Evolutionary conservation across 257 asterid genomes (phyloP), one percentile per base, ranked within the genome.

Genomic region (Ophiorrhiza pumila): DNA sequence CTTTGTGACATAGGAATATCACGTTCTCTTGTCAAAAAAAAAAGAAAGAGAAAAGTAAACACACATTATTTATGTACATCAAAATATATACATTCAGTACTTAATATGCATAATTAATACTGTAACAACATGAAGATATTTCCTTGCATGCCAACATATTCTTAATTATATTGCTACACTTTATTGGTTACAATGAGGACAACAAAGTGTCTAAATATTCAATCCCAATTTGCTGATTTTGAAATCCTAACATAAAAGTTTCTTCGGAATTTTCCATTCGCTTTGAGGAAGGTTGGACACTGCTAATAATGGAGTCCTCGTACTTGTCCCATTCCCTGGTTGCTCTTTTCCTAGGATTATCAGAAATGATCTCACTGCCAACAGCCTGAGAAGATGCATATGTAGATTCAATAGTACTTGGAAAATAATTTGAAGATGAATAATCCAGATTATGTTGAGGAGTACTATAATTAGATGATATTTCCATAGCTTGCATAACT

Each of bases 171-270:
- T 32, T 31, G 29, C 15, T 37, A 23, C 12, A 65, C 14, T 35
- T 17, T 62, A 13, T 79, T 62, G 79, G 5, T 85, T 69, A 86
- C 43, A 77, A 67, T n/a, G 80, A 77, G 66, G 72, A 56, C 50
- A 86, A 78, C 72, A 89, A 81, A 80, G 76, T 82, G 69, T 91
- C 92, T 71, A 89, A 80, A 81, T 85, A 85, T 71, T 87, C 88
- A 68, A 18, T 80, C 23, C 88, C 93, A 75, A 87, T 31, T 60
- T 60, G 66, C 43, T 31, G 87, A 78, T 87, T 90, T 69, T 82
- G 83, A 77, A 89, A 81, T 74, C 85, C 91, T 0, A 87, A 65
- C 46, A 8, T 63, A 65, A 37, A 39, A 9, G 23, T 25, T 34
- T 80, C 79, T 56, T 77, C 84, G 78, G 71, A 43, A 25, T 42